Evolutionary conservation across 192 early-diverging fungal genomes (phyloP), one percentile per base, ranked within the genome.

Genomic region (Polychytrium aggregatum): DNA sequence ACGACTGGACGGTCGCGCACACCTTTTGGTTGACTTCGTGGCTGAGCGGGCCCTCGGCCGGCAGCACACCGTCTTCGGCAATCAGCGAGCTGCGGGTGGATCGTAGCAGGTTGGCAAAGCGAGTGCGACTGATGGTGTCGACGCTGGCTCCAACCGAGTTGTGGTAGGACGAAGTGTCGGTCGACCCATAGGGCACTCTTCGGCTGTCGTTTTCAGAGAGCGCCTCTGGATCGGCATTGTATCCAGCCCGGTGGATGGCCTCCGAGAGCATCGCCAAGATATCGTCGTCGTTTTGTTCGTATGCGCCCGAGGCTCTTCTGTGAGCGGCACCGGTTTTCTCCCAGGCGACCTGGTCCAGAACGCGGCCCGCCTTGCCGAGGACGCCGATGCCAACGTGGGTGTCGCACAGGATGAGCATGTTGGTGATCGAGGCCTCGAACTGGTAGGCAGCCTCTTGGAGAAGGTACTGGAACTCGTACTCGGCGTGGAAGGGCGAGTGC

Each of bases 381-480:
- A 58, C 55, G 16, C 46, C 38, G 13, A 72, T 59, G 16, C 66
- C 66, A 41, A 69, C 45, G 3, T 57, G 22, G 10, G 24, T 40
- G 26, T 74, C 71, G 37, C 56, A 64, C 24, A 53, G 47, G 31
- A 48, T 40, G n/a, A 67, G 40, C 24, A 72, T 53, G 22, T 45
- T 20, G 4, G 57, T 37, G 34, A 74, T 38, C 25, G 38, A 46
- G 31, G 41, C 31, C 28, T 59, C 62, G 41, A 72, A 55, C 17
- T 74, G 70, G 30, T 46, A 55, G 13, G 62, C 52, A 39, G 53
- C 48, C n/a, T 62, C 60, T 34, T 40, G 45, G 18, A 74, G 41
- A n/a, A 72, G 35, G 26, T 42, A 29, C 6, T 37, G 33, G 42
- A 66, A 70, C 17, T 55, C 33, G 13, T 62, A 45, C 22, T 70